Evolutionary conservation across 2,329 filamentous ascomycete genomes (phyloP), one percentile per base, ranked within the genome.

Genomic region (Arachnomyces sp.): DNA sequence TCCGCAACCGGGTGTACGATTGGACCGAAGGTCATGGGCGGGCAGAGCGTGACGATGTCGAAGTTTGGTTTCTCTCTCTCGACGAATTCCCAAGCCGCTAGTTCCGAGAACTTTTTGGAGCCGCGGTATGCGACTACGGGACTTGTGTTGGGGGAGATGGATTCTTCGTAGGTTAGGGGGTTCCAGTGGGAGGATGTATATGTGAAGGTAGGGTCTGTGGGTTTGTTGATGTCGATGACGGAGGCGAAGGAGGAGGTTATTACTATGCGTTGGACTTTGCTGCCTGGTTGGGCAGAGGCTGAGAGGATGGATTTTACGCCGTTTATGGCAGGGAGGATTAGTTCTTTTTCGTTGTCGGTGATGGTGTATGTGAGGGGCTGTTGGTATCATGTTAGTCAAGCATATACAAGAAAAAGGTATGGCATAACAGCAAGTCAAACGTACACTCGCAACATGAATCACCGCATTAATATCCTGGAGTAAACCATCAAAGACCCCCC

Each of bases 11-110:
- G 64, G 39, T 69, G 64, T 0, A 59, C 60, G 2, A 69, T 50
- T 0, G 68, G 68, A 0, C 69, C 69, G 42, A 70, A 69, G 0
- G 64, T 64, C 58, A 69, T 64, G 0, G 67, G 65, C 4, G 68
- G 67, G 35, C 66, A 69, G 7, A 71, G 51, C 0, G 67, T 63
- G 4, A 68, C 65, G n/a, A 71, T 45, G 37, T 69, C 64, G 40
- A 69, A 71, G 1, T 28, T 28, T 2, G 61, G 58, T 7, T 61
- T 60, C 6, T 76, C 66, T 20, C 70, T 66, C 29, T 72, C 64
- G 12, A 67, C 44, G 31, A 65, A 60, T 2, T 57, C 49, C 57
- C 56, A 60, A 2, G 57, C 57, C 15, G 44, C 46, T 7, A 43
- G 42, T 34, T 51, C 49, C 5, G 47, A 47, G 35, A 59, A 58